phyloP scores from a whole-genome alignment of 2,329 filamentous ascomycete genomes.

The Nigrospora sphaerica region DNA sequence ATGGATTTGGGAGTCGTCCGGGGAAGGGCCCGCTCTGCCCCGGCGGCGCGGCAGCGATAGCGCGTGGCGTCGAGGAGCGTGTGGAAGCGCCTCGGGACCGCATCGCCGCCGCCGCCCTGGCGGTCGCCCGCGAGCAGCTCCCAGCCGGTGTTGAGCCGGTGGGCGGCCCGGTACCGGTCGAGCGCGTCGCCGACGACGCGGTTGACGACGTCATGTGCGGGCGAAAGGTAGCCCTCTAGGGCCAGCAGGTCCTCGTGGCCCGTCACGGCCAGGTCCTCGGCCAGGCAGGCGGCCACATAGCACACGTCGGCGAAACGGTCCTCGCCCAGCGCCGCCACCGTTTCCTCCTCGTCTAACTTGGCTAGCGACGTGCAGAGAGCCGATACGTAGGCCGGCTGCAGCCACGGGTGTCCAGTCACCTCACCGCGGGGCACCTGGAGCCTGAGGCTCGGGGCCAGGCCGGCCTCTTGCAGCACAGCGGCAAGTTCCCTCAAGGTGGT shows the following conservation, averaged over 20 bases:
- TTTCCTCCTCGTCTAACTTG: not conserved
- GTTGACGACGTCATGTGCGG: not conserved
- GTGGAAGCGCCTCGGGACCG: not conserved
- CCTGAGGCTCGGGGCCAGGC: not conserved
- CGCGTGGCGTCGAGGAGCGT: not conserved
- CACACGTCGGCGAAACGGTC: not conserved
- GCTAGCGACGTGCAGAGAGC: not conserved
- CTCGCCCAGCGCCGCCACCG: not conserved
- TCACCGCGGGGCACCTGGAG: not conserved
- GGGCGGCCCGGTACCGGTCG: not conserved
- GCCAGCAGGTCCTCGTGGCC: not conserved
- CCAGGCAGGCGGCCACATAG: not conserved
- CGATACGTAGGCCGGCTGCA: not conserved
- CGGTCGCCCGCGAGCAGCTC: not conserved
- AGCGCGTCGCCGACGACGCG: not conserved
- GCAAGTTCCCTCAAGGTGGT: too few species aligned
- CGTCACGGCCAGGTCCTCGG: not conserved
- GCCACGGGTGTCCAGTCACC: not conserved
- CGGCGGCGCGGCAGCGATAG: not conserved
- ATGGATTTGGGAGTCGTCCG: not conserved
- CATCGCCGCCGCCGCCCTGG: not conserved
- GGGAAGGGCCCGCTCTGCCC: not conserved
- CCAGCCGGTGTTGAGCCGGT: not conserved
- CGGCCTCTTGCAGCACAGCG: not conserved
- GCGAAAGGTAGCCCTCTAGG: not conserved